Conservation (phyloP, 345 rosid species). For the Gossypium anomalum region DNA sequence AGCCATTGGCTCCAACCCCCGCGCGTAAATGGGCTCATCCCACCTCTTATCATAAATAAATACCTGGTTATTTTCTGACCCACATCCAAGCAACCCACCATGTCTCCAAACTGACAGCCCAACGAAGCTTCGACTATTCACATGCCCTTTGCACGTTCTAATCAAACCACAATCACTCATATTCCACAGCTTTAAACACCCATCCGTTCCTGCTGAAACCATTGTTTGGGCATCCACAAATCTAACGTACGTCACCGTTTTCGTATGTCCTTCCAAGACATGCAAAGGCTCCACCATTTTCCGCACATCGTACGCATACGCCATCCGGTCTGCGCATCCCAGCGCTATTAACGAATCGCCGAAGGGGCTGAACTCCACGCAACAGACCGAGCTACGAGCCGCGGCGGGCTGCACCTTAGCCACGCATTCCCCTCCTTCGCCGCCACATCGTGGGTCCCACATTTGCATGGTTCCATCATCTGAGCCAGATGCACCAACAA, state of each 20-base stretch:
- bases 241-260: conserved; percentile 64
- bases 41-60: conserved; percentile 75
- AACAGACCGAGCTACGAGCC: conserved; percentile 42
- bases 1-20: conserved; percentile 36
- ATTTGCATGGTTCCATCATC: conserved; percentile 85
- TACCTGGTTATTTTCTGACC: conserved; percentile 70
- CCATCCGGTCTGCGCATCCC: conserved; percentile 71
- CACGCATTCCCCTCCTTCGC: conserved; percentile 39
- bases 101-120: conserved; percentile 76
- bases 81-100: conserved; percentile 73
- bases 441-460: conserved; percentile 67
- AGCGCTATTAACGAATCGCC: conserved; percentile 48
- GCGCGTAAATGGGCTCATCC: conserved; percentile 73
- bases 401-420: conserved; percentile 46
- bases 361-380: conserved; percentile 73
- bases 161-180: conserved; percentile 23
- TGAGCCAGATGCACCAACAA: conserved; percentile 72
- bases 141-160: conserved; percentile 68
- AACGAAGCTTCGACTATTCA: conserved; percentile 62
- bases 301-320: conserved; percentile 68
- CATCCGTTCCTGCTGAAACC: conserved; percentile 63
- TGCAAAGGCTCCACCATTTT: conserved; percentile 39
- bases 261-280: conserved; percentile 54
- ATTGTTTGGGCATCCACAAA: conserved; percentile 40
- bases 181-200: conserved; percentile 71